Evolutionary conservation across 1,284 basidiomycete species (phyloP).

Genomic region (Lentinula novae-zelandiae): DNA sequence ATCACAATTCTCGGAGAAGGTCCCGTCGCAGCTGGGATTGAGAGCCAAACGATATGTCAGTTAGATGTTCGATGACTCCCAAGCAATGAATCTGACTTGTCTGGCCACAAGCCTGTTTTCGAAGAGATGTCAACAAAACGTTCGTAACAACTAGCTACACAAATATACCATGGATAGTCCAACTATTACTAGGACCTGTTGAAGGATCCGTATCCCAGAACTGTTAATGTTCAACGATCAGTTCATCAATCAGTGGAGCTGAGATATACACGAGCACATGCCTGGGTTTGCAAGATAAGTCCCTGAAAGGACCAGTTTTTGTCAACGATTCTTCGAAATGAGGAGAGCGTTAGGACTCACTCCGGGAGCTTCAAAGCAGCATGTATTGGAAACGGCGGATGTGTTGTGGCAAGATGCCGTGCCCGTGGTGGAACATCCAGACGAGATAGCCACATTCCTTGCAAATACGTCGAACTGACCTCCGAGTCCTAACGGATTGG

Average conservation of each 20-base stretch:
- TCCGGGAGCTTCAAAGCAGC: conserved; percentile 53
- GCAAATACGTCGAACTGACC: conserved; percentile 25
- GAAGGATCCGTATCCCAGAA: conserved; percentile 64
- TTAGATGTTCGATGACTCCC: neutral
- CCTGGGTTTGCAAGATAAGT: conserved; percentile 61
- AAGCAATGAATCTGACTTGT: conserved; percentile 42
- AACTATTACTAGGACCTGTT: conserved; percentile 62
- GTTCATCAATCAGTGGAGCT: neutral
- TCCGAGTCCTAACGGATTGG: neutral
- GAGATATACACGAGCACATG: conserved; percentile 18
- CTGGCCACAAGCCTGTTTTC: conserved; percentile 61
- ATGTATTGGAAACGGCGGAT: conserved; percentile 35
- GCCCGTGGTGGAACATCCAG: conserved; percentile 39
- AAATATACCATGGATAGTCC: conserved; percentile 70
- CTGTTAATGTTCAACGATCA: conserved; percentile 25
- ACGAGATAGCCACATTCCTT: conserved; percentile 24
- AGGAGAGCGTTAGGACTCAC: conserved; percentile 21
- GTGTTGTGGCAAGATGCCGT: conserved; percentile 44
- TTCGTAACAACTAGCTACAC: neutral
- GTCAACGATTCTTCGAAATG: neutral
- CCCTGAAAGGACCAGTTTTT: conserved; percentile 36
- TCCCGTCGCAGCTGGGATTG: conserved; percentile 58
- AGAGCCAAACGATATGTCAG: conserved; percentile 8
- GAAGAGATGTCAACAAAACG: neutral
- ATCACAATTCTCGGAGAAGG: conserved; percentile 63